Conservation (phyloP, 345 rosid genomes). For the Lepidium didymum region DNA sequence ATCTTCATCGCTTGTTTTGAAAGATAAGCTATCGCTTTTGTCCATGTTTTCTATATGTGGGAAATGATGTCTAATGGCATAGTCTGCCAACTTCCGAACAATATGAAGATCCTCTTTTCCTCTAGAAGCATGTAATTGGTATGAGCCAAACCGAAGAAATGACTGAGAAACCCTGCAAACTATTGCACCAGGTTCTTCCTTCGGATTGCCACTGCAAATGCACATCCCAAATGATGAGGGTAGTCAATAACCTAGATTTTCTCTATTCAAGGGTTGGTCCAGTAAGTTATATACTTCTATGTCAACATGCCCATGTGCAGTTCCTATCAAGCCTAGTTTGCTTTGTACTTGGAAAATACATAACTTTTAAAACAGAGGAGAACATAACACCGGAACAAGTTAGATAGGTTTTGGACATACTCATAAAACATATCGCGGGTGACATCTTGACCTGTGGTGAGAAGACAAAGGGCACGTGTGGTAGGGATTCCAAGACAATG, state of each 20-base stretch:
- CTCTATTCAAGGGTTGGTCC: not conserved
- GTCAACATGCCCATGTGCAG: not conserved
- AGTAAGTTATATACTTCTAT: not conserved
- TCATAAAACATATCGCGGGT: slow-evolving; percentile 97
- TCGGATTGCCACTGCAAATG: slow-evolving; percentile 78
- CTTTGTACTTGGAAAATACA: not conserved
- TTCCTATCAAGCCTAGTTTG: not conserved
- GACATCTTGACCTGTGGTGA: slow-evolving; percentile 85
- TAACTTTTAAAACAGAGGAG: not conserved
- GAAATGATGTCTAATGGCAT: slow-evolving; percentile 86
- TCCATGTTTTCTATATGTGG: slow-evolving; percentile 76
- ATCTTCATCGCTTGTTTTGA: slow-evolving; percentile 71
- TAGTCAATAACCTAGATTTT: not conserved
- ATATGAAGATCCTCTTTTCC: slow-evolving; percentile 84
- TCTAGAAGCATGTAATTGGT: slow-evolving; percentile 85
- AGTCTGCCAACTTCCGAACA: slow-evolving; percentile 75
- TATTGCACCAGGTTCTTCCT: slow-evolving; percentile 95
- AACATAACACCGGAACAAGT: not conserved
- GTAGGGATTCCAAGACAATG: slow-evolving; percentile 92
- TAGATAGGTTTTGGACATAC: slow-evolving; percentile 46
- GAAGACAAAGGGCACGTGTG: slow-evolving; percentile 92
- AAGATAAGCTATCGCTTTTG: slow-evolving; percentile 80
- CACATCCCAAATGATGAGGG: not conserved
- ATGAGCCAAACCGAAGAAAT: slow-evolving; percentile 87
- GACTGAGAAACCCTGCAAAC: slow-evolving; percentile 90